Conservation (phyloP, 805 yeast species). For the Pichia membranifaciens region DNA sequence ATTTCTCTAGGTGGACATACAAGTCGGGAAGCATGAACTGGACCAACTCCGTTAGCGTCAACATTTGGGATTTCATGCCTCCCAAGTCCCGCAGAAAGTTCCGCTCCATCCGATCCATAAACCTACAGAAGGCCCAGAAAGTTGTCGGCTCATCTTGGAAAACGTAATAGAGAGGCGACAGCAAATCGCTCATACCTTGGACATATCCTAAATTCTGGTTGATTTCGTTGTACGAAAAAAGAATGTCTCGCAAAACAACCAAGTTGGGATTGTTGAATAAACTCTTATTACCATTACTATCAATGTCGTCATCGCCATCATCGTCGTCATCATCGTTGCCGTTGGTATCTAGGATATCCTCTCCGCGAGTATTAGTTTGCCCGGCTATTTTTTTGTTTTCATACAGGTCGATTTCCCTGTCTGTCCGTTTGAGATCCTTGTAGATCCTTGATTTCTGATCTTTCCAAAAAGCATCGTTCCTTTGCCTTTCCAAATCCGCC, state of each 20-base stretch:
- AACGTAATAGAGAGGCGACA: constrained; percentile 74
- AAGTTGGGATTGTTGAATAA: constrained; percentile 74
- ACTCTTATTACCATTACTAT: constrained; percentile 47
- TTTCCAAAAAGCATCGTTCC: constrained; percentile 65
- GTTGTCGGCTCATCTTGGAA: constrained; percentile 67
- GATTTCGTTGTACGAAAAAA: constrained; percentile 80
- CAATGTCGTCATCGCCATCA: constrained; percentile 31
- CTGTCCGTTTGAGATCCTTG: constrained; percentile 90
- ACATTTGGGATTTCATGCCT: constrained; percentile 89
- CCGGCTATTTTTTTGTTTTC: constrained; percentile 4
- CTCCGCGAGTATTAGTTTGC: constrained; percentile 20
- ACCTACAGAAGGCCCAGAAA: constrained; percentile 82
- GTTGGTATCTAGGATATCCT: constrained; percentile 6
- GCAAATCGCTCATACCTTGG: constrained; percentile 94
- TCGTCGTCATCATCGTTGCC: constrained; percentile 14
- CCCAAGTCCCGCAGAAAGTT: constrained; percentile 87
- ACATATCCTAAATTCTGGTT: constrained; percentile 87
- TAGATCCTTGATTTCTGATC: constrained; percentile 89
- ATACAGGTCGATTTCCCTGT: constrained; percentile 67
- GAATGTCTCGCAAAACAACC: constrained; percentile 62
- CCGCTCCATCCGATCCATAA: constrained; percentile 94
- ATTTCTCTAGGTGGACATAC: constrained; percentile 74
- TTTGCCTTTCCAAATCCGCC: constrained; percentile 46
- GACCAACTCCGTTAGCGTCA: constrained; percentile 74
- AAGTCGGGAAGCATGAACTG: constrained; percentile 85